Evolutionary conservation across 2,329 filamentous ascomycete genomes (phyloP).

Genomic region (Neonectria faginata): DNA sequence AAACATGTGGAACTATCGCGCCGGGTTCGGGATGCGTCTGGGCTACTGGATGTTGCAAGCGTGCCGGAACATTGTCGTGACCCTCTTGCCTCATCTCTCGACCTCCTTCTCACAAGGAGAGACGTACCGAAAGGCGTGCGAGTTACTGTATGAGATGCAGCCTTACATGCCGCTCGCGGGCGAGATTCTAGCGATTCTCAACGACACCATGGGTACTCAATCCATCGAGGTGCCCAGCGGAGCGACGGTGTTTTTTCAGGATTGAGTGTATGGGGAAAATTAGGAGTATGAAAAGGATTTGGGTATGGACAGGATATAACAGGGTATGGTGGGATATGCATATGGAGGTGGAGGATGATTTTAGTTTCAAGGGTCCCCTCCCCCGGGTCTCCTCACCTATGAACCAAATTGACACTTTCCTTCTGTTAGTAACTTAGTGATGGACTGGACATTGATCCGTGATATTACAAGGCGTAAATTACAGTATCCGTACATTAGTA

Average conservation of each 20-base stretch:
- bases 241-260: background rate
- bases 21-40: conserved; percentile 37
- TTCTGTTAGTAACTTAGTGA: background rate
- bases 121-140: conserved; percentile 16
- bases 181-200: background rate
- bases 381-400: background rate
- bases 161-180: conserved; percentile 15
- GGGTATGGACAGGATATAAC: background rate
- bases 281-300: background rate
- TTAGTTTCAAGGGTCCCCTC: no score
- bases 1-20: conserved; percentile 42
- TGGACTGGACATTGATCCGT: conserved; percentile 10
- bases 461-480: conserved; percentile 24
- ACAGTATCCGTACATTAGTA: conserved; percentile 16
- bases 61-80: conserved; percentile 11
- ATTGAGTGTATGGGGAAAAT: background rate
- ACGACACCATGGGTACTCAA: background rate
- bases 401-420: background rate
- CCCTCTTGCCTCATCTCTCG: background rate
- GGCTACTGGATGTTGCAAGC: conserved; percentile 38
- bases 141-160: conserved; percentile 19
- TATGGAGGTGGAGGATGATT: no score
- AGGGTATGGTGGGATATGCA: no score
- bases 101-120: background rate
- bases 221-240: background rate